These are phyloP conservation scores for Paspalum notatum DNA, from an alignment of 176 grass and related monocot genomes.

Conservation along the genomic window DNA sequence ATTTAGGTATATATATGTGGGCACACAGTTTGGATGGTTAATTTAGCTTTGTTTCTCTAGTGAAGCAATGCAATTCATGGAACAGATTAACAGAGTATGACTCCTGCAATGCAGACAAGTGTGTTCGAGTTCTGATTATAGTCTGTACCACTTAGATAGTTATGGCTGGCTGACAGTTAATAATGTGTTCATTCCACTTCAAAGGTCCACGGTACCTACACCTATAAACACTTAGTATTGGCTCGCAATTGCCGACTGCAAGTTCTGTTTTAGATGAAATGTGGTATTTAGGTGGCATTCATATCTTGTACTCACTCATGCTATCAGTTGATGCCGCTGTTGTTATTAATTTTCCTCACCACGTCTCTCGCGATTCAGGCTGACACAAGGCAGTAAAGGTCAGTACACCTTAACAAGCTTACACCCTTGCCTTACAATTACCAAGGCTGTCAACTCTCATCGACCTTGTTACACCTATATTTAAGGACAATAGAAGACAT, in stretches of 20 bases:
- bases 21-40: background rate
- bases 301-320: background rate
- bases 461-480: background rate
- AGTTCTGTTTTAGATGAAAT: conserved; percentile 6
- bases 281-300: background rate
- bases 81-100: background rate
- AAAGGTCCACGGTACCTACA: too few species aligned
- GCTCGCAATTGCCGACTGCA: background rate
- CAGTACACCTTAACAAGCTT: background rate
- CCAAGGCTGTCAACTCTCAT: background rate
- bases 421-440: background rate
- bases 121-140: background rate
- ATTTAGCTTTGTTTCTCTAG: background rate
- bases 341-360: background rate
- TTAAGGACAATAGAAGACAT: conserved; percentile 9
- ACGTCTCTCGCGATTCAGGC: background rate
- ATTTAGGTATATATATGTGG: background rate
- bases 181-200: background rate
- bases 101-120: conserved; percentile 1
- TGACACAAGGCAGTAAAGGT: conserved; percentile 17
- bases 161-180: background rate
- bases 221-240: background rate
- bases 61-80: background rate
- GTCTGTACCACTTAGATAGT: background rate
- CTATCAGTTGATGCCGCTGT: background rate